Conservation (phyloP, 2,329 filamentous ascomycete species). For the Cladosporium oxysporum region DNA sequence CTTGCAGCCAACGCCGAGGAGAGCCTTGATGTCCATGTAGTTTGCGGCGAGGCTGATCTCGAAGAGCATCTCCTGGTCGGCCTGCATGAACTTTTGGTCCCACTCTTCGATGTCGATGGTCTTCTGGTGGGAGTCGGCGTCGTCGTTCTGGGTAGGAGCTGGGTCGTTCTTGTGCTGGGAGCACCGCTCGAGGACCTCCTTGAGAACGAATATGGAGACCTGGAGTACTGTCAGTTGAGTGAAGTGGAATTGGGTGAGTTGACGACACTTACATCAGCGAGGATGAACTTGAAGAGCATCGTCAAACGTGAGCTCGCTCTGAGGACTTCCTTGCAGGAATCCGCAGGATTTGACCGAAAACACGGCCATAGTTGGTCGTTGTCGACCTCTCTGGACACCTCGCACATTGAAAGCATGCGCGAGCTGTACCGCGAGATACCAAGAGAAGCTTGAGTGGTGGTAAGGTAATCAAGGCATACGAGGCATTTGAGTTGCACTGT, state of each 20-base stretch:
- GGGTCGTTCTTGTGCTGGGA: slow-evolving; percentile 91
- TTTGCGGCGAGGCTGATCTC: slow-evolving; percentile 90
- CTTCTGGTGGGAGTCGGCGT: slow-evolving; percentile 93
- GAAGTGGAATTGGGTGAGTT: background rate
- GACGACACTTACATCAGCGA: slow-evolving; percentile 64
- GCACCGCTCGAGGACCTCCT: slow-evolving; percentile 98
- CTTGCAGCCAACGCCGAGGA: slow-evolving; percentile 98
- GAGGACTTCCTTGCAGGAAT: background rate
- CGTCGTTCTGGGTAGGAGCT: slow-evolving; percentile 77
- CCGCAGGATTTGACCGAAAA: background rate
- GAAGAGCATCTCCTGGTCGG: slow-evolving; percentile 99
- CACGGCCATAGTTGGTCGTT: background rate
- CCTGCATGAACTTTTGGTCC: slow-evolving; percentile 99
- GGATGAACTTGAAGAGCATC: slow-evolving; percentile 63
- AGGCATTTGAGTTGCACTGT: background rate
- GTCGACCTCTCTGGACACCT: background rate
- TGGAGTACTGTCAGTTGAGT: slow-evolving; percentile 37
- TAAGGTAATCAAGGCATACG: background rate
- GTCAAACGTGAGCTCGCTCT: background rate
- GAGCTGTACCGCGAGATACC: background rate
- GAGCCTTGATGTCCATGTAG: slow-evolving; percentile 96
- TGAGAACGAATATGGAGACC: slow-evolving; percentile 89
- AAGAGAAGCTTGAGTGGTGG: background rate
- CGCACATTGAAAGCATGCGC: background rate
- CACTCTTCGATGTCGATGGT: slow-evolving; percentile 99